Percentiles rank a stretch among this genome's conserved stretches.
These are phyloP conservation scores for Nannochloris sp. DNA, from an alignment of 139 green algal species.

Conservation along the genomic window DNA sequence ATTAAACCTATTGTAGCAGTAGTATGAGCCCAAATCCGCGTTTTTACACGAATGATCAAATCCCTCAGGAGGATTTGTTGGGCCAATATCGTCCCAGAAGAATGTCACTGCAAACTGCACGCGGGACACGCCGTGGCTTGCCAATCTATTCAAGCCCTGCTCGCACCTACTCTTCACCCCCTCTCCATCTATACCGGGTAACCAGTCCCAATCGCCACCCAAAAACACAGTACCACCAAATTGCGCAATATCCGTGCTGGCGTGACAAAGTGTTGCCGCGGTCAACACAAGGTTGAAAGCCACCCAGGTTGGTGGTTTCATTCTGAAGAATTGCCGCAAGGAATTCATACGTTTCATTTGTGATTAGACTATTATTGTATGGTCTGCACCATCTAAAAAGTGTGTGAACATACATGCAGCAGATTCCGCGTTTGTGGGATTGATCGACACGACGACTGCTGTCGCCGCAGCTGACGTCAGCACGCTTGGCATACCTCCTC, in stretches of 20 bases:
- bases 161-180: slow-evolving; percentile 3
- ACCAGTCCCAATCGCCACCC: slow-evolving; percentile 8
- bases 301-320: no score
- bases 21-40: slow-evolving; percentile 18
- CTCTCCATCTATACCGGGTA: not conserved
- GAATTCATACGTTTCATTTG: no score
- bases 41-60: slow-evolving; percentile 11
- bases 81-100: slow-evolving; percentile 20
- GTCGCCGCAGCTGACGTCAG: no score
- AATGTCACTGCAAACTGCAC: slow-evolving; percentile 18
- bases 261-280: no score
- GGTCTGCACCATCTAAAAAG: no score
- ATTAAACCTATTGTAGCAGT: slow-evolving; percentile 19
- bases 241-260: slow-evolving; percentile 1
- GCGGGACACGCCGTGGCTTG: not conserved
- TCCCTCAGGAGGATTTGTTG: not conserved
- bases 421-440: no score
- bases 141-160: slow-evolving; percentile 9
- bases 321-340: no score
- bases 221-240: slow-evolving; percentile 10
- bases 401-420: no score
- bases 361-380: no score
- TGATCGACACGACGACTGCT: no score
- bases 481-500: no score
- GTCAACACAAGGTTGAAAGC: no score